Evolutionary conservation across 345 rosid genomes (phyloP).

Genomic region (Eucalyptus camaldulensis): DNA sequence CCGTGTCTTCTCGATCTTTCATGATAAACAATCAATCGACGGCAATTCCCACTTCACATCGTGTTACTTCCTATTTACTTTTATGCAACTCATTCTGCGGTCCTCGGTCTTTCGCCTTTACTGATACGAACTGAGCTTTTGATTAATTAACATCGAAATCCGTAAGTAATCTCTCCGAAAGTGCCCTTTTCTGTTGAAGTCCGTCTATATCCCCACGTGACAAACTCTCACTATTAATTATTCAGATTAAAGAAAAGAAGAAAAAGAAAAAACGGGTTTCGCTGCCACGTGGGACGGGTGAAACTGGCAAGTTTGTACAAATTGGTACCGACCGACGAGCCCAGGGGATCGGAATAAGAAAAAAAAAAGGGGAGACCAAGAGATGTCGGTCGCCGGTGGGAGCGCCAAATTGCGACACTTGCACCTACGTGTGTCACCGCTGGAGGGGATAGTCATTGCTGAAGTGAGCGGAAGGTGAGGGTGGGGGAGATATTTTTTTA

Average conservation of each 20-base stretch:
- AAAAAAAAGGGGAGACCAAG: neutral
- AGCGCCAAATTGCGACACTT: neutral
- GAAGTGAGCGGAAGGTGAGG: neutral
- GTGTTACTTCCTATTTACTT: neutral
- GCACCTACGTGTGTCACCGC: neutral
- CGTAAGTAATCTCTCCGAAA: neutral
- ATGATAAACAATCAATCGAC: neutral
- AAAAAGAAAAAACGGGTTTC: neutral
- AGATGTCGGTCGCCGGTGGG: neutral
- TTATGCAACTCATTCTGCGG: neutral
- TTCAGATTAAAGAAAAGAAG: neutral
- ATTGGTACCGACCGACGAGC: neutral
- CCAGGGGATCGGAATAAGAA: neutral
- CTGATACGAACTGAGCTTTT: neutral
- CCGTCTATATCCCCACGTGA: neutral
- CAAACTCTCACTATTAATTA: neutral
- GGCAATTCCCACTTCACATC: neutral
- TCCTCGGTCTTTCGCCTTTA: neutral
- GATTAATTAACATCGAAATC: neutral
- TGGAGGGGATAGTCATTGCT: neutral
- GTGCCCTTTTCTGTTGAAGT: neutral
- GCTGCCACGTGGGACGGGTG: neutral
- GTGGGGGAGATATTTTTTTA: neutral
- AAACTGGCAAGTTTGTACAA: neutral
- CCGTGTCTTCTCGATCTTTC: neutral